Evolutionary conservation across 1,139 yeast species (phyloP).

Genomic region (Yamadazyma blattariae): DNA sequence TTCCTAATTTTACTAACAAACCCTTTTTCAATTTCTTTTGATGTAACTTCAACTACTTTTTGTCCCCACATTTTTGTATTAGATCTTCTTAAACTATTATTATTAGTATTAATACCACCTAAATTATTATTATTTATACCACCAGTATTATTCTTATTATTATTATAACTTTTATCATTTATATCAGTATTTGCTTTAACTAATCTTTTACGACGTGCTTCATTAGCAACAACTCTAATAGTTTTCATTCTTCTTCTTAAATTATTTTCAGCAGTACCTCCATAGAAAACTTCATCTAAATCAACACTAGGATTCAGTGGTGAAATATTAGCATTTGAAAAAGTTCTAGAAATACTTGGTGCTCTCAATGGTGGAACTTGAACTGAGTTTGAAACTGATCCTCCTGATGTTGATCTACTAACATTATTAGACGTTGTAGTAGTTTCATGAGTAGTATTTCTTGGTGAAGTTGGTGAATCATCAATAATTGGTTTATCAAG

Average conservation of each 20-base stretch:
- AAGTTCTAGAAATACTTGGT: constrained; percentile 45
- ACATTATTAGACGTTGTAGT: neutral
- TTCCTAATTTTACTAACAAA: constrained; percentile 57
- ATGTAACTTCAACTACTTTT: constrained; percentile 85
- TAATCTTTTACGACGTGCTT: constrained; percentile 65
- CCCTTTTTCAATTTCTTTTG: constrained; percentile 60
- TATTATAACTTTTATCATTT: constrained; percentile 5
- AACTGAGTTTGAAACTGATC: neutral
- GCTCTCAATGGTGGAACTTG: constrained; percentile 18
- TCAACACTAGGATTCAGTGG: constrained; percentile 30
- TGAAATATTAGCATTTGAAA: constrained; percentile 47
- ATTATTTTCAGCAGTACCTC: constrained; percentile 23
- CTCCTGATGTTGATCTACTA: neutral
- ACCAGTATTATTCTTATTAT: too few relatives aligned
- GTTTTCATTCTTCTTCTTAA: constrained; percentile 63
- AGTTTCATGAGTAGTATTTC: constrained; percentile 5
- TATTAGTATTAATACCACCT: too few relatives aligned
- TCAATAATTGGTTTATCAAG: constrained; percentile 90
- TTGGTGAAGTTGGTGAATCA: constrained; percentile 66
- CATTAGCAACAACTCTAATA: constrained; percentile 88
- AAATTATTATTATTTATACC: constrained; percentile 9
- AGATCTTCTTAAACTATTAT: constrained; percentile 60
- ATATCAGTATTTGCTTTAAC: constrained; percentile 21
- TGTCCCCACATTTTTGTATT: constrained; percentile 99
- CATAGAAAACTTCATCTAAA: constrained; percentile 33